These are phyloP conservation scores for Eucalyptus lansdowneana DNA, from an alignment of 345 rosid genomes.

Conservation along the genomic window DNA sequence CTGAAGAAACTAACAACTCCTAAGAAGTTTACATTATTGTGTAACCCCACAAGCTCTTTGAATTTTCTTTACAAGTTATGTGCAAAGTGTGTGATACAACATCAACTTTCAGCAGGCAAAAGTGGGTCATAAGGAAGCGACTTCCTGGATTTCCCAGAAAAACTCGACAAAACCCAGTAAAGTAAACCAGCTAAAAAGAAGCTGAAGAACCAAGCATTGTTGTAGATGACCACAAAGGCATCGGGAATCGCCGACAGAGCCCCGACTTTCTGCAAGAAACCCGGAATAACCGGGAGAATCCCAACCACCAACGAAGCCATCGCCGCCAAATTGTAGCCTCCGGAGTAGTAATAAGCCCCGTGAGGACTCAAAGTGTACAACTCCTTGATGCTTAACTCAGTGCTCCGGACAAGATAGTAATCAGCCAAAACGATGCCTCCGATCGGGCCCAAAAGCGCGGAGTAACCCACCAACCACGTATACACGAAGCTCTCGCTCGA, in stretches of 20 bases:
- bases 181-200: conserved; percentile 54
- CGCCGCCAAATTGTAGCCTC: conserved; percentile 60
- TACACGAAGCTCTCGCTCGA: conserved; percentile 95
- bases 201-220: conserved; percentile 87
- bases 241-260: conserved; percentile 18
- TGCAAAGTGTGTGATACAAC: background rate
- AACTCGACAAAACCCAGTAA: conserved; percentile 37
- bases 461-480: conserved; percentile 88
- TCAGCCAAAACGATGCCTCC: conserved; percentile 68
- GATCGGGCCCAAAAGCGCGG: conserved; percentile 82
- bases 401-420: conserved; percentile 51
- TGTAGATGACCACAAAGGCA: conserved; percentile 41
- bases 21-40: background rate
- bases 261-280: conserved; percentile 67
- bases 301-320: conserved; percentile 49
- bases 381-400: conserved; percentile 34
- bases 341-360: conserved; percentile 50
- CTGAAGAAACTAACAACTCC: background rate
- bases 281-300: conserved; percentile 77
- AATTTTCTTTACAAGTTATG: background rate
- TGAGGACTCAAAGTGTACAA: conserved; percentile 44
- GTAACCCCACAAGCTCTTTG: background rate
- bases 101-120: background rate
- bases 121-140: conserved; percentile 5
- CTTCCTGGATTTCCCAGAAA: conserved; percentile 15